Conservation (phyloP, 2,329 filamentous ascomycete genomes). For the Colletotrichum simmondsii region DNA sequence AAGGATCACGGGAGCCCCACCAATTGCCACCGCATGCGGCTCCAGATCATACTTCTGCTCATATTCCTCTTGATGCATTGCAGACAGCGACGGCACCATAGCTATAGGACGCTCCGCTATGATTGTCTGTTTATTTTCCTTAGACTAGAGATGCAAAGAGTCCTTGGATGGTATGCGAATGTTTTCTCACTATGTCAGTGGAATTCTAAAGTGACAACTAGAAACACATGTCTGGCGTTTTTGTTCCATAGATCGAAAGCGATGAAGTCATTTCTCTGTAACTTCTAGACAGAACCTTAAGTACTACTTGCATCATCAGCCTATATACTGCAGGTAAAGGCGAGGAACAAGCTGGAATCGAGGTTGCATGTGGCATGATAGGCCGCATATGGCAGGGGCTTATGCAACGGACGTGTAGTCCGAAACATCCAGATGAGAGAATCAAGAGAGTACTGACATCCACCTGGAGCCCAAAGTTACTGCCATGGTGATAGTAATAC, state of each 20-base stretch:
- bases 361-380: no score
- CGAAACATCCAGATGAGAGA: neutral
- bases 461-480: neutral
- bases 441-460: neutral
- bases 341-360: neutral
- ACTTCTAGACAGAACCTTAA: no score
- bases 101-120: neutral
- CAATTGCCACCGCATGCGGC: neutral
- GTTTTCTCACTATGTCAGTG: no score
- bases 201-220: no score
- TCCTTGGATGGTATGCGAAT: no score
- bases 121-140: no score
- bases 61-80: neutral
- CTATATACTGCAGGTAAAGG: neutral
- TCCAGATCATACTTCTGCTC: neutral
- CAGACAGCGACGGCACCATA: no score
- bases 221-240: neutral
- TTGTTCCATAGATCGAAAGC: neutral
- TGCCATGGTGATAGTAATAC: slow-evolving; percentile 10
- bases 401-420: neutral
- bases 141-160: no score
- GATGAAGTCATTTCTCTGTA: no score
- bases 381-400: neutral
- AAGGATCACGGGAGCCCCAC: neutral
- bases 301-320: no score